Conservation (phyloP, 352 stramenopile genomes). For the Globisporangium spinosum region DNA sequence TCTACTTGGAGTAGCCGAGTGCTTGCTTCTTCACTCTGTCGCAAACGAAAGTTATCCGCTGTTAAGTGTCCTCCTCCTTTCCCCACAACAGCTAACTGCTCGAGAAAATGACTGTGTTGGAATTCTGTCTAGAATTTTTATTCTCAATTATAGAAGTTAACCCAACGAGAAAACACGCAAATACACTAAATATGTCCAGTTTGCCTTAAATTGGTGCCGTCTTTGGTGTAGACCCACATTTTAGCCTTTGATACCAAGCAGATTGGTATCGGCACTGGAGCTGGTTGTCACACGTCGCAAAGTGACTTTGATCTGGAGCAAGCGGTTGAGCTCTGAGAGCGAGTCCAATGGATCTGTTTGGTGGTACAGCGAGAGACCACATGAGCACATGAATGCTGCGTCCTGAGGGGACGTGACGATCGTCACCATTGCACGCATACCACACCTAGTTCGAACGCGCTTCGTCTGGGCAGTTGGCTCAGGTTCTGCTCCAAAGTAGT, state of each 20-base stretch:
- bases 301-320: constrained; percentile 53
- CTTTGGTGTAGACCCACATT: too few relatives aligned
- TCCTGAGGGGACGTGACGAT: not conserved
- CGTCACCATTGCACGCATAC: not conserved
- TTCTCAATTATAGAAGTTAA: too few relatives aligned
- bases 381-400: not conserved
- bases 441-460: constrained; percentile 26
- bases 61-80: too few relatives aligned
- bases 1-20: too few relatives aligned
- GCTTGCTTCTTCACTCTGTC: too few relatives aligned
- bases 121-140: too few relatives aligned
- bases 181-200: too few relatives aligned
- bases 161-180: too few relatives aligned
- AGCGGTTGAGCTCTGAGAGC: constrained; percentile 51
- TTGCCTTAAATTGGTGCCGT: too few relatives aligned
- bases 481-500: constrained; percentile 13
- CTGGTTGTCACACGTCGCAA: constrained; percentile 26
- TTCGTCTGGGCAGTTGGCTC: constrained; percentile 5
- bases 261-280: not conserved
- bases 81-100: too few relatives aligned
- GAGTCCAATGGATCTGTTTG: constrained; percentile 39
- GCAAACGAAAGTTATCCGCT: too few relatives aligned
- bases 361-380: not conserved
- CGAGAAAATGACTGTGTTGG: too few relatives aligned
- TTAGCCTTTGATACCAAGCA: not conserved